Evolutionary conservation across 176 grass and related monocot species (phyloP), one percentile per base, ranked within the genome.

Genomic region (Tillandsia fasciculata): DNA sequence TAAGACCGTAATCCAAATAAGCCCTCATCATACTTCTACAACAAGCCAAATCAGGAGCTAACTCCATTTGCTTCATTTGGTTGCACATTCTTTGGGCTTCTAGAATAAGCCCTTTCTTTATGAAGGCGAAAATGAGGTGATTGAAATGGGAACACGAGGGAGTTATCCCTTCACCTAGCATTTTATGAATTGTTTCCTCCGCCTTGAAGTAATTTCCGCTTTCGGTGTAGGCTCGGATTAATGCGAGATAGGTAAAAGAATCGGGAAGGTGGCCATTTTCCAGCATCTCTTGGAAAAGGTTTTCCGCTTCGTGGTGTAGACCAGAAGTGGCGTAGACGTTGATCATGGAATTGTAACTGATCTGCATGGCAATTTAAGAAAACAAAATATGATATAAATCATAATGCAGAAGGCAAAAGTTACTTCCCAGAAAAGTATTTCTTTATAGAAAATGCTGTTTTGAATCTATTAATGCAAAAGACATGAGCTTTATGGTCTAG

Each of bases 271-370:
- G 79, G 7, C 75, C 66, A 6, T 18, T 49, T 69, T 79, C 76
- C 52, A 53, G 84, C 89, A 97, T 92, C 64, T 86, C 89, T 65
- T 87, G 29, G 29, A 97, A 85, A 50, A 81, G 57, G 75, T 20
- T 70, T 9, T 87, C 82, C 8, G 84, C 94, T 70, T 97, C 77
- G 2, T 61, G 33, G 18, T 82, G 54, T 71, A 85, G 63, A 64
- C 86, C 89, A 20, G 86, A 82, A 68, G 84, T 82, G 53, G 86
- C 89, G 9, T 86, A 97, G 28, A 76, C 89, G 68, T 92, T 90
- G 69, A 92, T 87, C 89, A 92, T 90, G 11, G 84, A 71, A 76
- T 97, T 92, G 78, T 81, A 92, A 70, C 86, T 83, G 63, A 97
- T 92, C 94, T 97, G 89, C 79, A 80, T 51, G 71, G 79, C 79